Conservation (phyloP, 495 filamentous ascomycete species). For the Penicillium arizonense region DNA sequence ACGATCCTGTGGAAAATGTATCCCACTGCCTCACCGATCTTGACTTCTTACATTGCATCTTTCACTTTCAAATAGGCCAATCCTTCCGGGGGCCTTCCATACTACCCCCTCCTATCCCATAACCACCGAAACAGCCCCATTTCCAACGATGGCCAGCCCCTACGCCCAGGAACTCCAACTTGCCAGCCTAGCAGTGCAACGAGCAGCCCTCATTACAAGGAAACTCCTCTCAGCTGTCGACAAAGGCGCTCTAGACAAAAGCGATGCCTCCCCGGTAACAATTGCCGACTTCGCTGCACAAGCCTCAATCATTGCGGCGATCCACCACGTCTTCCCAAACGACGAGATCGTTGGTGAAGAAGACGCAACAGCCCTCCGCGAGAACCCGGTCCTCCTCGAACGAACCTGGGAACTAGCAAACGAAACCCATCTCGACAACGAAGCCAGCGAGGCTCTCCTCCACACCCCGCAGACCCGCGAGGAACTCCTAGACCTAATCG, state of each 20-base stretch:
- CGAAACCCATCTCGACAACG: slow-evolving; percentile 35
- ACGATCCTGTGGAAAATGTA: not conserved
- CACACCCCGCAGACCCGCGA: slow-evolving; percentile 44
- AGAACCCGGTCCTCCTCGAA: slow-evolving; percentile 46
- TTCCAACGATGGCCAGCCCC: slow-evolving; percentile 16
- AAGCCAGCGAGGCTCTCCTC: slow-evolving; percentile 37
- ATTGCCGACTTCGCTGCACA: slow-evolving; percentile 70
- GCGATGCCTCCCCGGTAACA: slow-evolving; percentile 60
- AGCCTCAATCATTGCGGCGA: slow-evolving; percentile 56
- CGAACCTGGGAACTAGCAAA: slow-evolving; percentile 52
- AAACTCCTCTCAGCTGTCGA: slow-evolving; percentile 45
- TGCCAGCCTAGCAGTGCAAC: slow-evolving; percentile 52
- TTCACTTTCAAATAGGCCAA: not conserved
- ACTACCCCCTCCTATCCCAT: not conserved
- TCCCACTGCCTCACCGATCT: not conserved
- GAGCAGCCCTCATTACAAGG: slow-evolving; percentile 53
- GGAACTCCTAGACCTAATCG: slow-evolving; percentile 61
- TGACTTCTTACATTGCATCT: not conserved
- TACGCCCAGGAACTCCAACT: slow-evolving; percentile 49
- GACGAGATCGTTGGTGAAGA: slow-evolving; percentile 65
- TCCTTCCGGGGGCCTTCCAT: not conserved
- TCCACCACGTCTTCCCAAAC: slow-evolving; percentile 52
- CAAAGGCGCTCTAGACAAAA: slow-evolving; percentile 53
- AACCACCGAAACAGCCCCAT: not conserved
- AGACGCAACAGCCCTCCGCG: slow-evolving; percentile 51